These are phyloP conservation scores for Microcyclospora tardicrescens DNA, from an alignment of 2,329 filamentous ascomycete species.

Conservation along the genomic window DNA sequence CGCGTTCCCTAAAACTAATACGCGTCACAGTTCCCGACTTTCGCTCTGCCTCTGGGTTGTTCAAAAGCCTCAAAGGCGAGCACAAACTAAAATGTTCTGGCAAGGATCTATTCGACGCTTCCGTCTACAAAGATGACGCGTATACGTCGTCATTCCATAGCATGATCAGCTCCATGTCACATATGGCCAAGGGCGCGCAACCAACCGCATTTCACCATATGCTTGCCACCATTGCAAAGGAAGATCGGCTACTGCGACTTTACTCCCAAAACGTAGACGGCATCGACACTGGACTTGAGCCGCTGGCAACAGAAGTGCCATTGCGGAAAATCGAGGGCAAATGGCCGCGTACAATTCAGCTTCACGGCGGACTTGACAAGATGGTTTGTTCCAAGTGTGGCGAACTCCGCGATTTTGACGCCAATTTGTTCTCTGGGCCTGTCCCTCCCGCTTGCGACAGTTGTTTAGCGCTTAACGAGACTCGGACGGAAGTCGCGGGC, in stretches of 20 bases:
- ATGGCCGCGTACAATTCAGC: constrained; percentile 85
- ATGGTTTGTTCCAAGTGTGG: constrained; percentile 96
- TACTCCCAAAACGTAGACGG: constrained; percentile 98
- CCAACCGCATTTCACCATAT: constrained; percentile 90
- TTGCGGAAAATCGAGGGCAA: constrained; percentile 55
- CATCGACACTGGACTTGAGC: constrained; percentile 72
- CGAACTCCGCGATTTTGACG: constrained; percentile 61
- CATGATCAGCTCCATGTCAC: constrained; percentile 84
- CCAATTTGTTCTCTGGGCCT: constrained; percentile 69
- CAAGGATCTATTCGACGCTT: constrained; percentile 92
- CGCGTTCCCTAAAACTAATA: constrained; percentile 9
- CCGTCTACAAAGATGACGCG: constrained; percentile 84
- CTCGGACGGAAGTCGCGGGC: constrained; percentile 62
- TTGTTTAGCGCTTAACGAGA: constrained; percentile 61
- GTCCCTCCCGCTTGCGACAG: constrained; percentile 65
- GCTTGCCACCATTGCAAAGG: constrained; percentile 74
- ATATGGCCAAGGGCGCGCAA: constrained; percentile 60
- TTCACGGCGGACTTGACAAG: constrained; percentile 85
- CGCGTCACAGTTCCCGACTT: constrained; percentile 69
- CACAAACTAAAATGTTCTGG: constrained; percentile 88
- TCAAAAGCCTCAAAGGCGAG: constrained; percentile 69
- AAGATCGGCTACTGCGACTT: constrained; percentile 74
- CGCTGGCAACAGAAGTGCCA: constrained; percentile 68
- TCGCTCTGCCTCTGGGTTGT: constrained; percentile 79
- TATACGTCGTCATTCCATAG: constrained; percentile 86